Evolutionary conservation across 192 early-diverging fungal species (phyloP).

Genomic region (Oehlia diaphana): DNA sequence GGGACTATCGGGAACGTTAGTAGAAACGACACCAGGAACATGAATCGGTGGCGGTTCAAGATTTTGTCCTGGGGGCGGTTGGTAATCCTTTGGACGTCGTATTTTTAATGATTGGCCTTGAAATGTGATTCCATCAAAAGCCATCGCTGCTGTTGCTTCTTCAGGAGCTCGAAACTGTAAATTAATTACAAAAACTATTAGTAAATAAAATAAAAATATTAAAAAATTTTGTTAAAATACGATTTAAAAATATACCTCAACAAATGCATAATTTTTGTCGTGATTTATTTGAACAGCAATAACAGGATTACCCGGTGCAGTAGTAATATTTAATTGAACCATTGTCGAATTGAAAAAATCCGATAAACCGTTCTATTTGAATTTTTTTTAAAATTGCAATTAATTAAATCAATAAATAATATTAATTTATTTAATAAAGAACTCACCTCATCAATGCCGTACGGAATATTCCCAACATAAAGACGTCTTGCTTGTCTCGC

Average conservation of each 20-base stretch:
- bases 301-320: slow-evolving; percentile 69
- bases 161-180: slow-evolving; percentile 81
- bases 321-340: slow-evolving; percentile 71
- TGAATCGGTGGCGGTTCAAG: slow-evolving; percentile 57
- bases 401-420: background rate
- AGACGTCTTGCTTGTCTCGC: slow-evolving; percentile 81
- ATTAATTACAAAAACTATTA: background rate
- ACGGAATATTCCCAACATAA: slow-evolving; percentile 91
- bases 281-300: slow-evolving; percentile 84
- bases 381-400: background rate
- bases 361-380: slow-evolving; percentile 57
- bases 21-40: slow-evolving; percentile 82
- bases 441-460: slow-evolving; percentile 68
- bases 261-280: slow-evolving; percentile 96
- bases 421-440: background rate
- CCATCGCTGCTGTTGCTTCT: slow-evolving; percentile 88
- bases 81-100: slow-evolving; percentile 94
- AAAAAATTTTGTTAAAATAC: background rate
- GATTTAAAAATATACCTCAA: slow-evolving; percentile 66
- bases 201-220: background rate
- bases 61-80: slow-evolving; percentile 54
- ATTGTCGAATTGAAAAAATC: slow-evolving; percentile 89
- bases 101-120: slow-evolving; percentile 82
- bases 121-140: slow-evolving; percentile 90
- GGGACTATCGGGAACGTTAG: slow-evolving; percentile 85